Percentiles rank a stretch among this genome's conserved stretches.
These are phyloP conservation scores for Diaporthe caulivora DNA, from an alignment of 2,329 filamentous ascomycete genomes.

Conservation along the genomic window DNA sequence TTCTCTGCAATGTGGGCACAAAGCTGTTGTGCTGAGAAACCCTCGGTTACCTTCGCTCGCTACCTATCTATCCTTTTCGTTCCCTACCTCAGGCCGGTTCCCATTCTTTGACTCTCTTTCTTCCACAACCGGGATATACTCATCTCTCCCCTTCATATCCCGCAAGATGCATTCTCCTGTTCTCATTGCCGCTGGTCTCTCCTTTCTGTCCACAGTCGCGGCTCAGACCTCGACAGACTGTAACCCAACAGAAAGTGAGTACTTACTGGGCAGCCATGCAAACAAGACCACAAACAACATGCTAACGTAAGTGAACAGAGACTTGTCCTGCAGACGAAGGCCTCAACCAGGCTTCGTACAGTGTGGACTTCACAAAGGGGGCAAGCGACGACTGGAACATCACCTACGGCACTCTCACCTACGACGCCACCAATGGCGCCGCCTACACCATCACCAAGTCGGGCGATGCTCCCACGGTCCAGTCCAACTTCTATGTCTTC, in stretches of 20 bases:
- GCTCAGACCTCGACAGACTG: conserved; percentile 43
- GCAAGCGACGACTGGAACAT: conserved; percentile 58
- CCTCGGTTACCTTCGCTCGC: no score
- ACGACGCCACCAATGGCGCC: conserved; percentile 46
- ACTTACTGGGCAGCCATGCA: no score
- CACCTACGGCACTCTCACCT: conserved; percentile 44
- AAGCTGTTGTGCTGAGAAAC: no score
- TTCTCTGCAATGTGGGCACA: no score
- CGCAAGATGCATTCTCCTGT: conserved; percentile 31
- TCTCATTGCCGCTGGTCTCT: conserved; percentile 15
- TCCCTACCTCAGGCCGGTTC: no score
- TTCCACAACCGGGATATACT: no score
- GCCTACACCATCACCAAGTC: conserved; percentile 68
- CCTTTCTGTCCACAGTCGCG: conserved; percentile 33
- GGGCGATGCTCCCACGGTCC: conserved; percentile 72
- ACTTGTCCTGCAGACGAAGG: conserved; percentile 41
- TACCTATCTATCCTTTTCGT: no score
- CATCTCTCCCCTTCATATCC: no score
- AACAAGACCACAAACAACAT: not conserved
- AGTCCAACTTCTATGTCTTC: conserved; percentile 84
- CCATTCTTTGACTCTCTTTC: no score
- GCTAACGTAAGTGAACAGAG: conserved; percentile 8
- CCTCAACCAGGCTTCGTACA: conserved; percentile 37
- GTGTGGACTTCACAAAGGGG: conserved; percentile 74
- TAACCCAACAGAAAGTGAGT: conserved; percentile 42